Evolutionary conservation across 1,284 basidiomycete genomes (phyloP).

Genomic region (Kwoniella shivajii): DNA sequence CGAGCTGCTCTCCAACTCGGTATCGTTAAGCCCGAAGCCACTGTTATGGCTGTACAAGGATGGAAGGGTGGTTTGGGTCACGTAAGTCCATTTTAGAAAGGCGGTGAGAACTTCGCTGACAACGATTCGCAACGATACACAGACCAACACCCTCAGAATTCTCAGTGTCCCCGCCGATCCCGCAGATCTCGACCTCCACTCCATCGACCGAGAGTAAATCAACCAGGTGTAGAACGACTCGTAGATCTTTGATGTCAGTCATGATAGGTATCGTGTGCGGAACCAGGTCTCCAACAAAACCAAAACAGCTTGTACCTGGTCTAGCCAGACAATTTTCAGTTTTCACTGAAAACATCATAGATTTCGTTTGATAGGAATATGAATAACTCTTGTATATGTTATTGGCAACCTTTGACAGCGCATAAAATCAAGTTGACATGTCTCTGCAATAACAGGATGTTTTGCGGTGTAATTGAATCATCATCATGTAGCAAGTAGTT

Average conservation of each 20-base stretch:
- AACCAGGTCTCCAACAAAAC: too few species aligned
- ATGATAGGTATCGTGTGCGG: background rate
- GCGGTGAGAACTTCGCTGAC: conserved; percentile 20
- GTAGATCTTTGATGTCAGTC: background rate
- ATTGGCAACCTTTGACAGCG: too few species aligned
- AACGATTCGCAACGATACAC: background rate
- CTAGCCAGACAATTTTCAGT: too few species aligned
- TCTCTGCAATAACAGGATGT: too few species aligned
- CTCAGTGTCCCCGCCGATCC: conserved; percentile 75
- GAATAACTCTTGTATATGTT: too few species aligned
- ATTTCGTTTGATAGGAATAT: too few species aligned
- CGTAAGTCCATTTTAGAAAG: conserved; percentile 51
- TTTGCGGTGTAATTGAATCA: too few species aligned
- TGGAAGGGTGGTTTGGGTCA: conserved; percentile 98
- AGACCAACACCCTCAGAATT: conserved; percentile 56
- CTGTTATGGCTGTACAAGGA: conserved; percentile 93
- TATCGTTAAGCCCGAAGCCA: conserved; percentile 86
- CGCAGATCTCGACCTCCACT: conserved; percentile 78
- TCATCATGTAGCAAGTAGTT: background rate
- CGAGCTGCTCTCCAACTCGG: conserved; percentile 82
- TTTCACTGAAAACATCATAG: too few species aligned
- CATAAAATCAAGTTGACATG: too few species aligned
- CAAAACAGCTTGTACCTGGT: too few species aligned
- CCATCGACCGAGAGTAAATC: conserved; percentile 53
- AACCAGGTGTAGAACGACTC: too few species aligned